Percentiles rank a stretch among this genome's conserved stretches.
Evolutionary conservation across 192 early-diverging fungal genomes (phyloP).

Genomic region (Coemansia sp.): DNA sequence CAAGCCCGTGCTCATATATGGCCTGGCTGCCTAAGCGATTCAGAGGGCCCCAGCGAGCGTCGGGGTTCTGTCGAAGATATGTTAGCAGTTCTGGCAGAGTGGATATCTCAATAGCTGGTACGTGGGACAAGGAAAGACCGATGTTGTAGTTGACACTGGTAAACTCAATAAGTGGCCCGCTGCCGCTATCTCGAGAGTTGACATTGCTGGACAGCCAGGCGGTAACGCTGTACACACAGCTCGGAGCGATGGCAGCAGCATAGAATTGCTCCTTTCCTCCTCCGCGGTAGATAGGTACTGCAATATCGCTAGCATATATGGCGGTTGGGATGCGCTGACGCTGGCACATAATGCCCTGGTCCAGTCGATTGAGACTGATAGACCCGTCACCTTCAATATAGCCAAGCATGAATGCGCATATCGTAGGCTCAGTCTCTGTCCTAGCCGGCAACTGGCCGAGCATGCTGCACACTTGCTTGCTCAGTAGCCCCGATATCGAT

Average conservation of each 20-base stretch:
- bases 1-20: conserved; percentile 11
- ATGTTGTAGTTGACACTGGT: conserved; percentile 13
- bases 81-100: conserved; percentile 29
- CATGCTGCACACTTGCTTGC: conserved; percentile 34
- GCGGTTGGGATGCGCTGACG: conserved; percentile 37
- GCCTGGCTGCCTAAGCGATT: not conserved
- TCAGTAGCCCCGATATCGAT: conserved; percentile 34
- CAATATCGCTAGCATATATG: conserved; percentile 23
- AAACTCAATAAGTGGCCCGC: conserved; percentile 23
- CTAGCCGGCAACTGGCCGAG: not conserved
- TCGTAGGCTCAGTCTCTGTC: not conserved
- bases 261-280: conserved; percentile 26
- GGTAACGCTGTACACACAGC: conserved; percentile 23
- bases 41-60: conserved; percentile 21
- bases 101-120: conserved; percentile 17
- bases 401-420: conserved; percentile 43
- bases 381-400: conserved; percentile 40
- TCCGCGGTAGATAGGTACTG: conserved; percentile 36
- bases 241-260: conserved; percentile 16
- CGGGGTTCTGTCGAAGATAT: conserved; percentile 11
- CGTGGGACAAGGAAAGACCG: conserved; percentile 15
- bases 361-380: conserved; percentile 42
- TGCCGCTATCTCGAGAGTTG: not conserved
- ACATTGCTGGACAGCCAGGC: conserved; percentile 18
- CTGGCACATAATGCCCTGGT: conserved; percentile 26